phyloP scores from a whole-genome alignment of 2,329 filamentous ascomycete species.

The Parascedosporium putredinis region DNA sequence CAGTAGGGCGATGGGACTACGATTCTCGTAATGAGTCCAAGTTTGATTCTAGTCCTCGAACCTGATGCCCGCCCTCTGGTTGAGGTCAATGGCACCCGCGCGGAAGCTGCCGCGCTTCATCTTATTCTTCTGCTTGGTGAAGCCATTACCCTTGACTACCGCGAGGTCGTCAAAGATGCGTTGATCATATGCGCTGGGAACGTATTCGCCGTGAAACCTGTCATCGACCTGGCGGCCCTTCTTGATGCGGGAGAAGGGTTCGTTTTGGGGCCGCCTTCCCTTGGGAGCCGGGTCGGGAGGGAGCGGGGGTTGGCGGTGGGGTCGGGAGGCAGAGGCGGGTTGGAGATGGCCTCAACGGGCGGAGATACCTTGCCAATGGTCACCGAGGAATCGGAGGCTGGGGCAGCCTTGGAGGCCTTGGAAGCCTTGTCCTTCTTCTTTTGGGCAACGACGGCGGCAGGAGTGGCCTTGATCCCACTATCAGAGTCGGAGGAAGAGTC shows the following conservation, averaged over 20 bases:
- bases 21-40: background rate
- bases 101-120: constrained; percentile 86
- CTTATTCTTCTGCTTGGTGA: constrained; percentile 99
- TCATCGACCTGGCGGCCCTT: constrained; percentile 58
- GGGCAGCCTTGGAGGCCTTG: constrained; percentile 20
- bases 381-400: constrained; percentile 34
- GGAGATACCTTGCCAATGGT: constrained; percentile 45
- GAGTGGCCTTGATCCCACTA: constrained; percentile 12
- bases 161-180: constrained; percentile 80
- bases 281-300: constrained; percentile 41
- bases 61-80: constrained; percentile 76
- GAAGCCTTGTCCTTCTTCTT: constrained; percentile 20
- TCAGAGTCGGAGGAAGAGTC: constrained; percentile 15
- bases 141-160: constrained; percentile 88
- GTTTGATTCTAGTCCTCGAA: constrained; percentile 68
- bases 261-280: constrained; percentile 43
- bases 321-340: constrained; percentile 22
- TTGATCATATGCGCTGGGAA: constrained; percentile 79
- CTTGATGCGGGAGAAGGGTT: constrained; percentile 69
- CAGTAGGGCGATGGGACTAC: no score
- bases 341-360: constrained; percentile 26
- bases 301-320: constrained; percentile 33
- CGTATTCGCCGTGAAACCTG: constrained; percentile 69
- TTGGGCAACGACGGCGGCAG: constrained; percentile 15
- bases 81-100: constrained; percentile 78